Evolutionary conservation across 2,329 filamentous ascomycete species (phyloP).

Genomic region (Cladosporium sp.): DNA sequence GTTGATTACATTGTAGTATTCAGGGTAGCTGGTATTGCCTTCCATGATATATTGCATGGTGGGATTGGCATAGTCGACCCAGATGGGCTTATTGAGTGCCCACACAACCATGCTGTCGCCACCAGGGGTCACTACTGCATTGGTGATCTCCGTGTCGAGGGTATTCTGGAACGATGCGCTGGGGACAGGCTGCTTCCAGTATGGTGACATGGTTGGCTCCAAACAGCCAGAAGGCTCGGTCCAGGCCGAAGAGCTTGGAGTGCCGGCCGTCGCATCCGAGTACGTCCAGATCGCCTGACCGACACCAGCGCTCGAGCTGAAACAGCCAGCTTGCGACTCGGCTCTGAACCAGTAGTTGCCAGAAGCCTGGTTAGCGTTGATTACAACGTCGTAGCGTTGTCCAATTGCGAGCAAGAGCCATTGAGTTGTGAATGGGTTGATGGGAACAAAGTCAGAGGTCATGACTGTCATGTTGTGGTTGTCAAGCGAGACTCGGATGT

Average conservation of each 20-base stretch:
- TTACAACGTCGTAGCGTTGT: slow-evolving; percentile 46
- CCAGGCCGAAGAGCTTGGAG: slow-evolving; percentile 21
- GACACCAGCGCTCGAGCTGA: slow-evolving; percentile 29
- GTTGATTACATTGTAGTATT: slow-evolving; percentile 36
- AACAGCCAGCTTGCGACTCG: slow-evolving; percentile 34
- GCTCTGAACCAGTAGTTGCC: slow-evolving; percentile 46
- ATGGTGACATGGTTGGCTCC: slow-evolving; percentile 29
- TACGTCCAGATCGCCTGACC: slow-evolving; percentile 38
- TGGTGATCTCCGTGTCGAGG: slow-evolving; percentile 31
- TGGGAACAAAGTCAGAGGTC: slow-evolving; percentile 36
- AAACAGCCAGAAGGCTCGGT: slow-evolving; percentile 27
- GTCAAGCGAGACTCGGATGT: slow-evolving; percentile 38
- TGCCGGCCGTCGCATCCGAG: slow-evolving; percentile 18
- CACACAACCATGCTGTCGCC: slow-evolving; percentile 37
- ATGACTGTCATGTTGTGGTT: slow-evolving; percentile 34
- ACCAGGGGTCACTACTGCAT: slow-evolving; percentile 31
- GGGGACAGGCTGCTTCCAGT: slow-evolving; percentile 35
- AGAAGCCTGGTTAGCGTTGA: slow-evolving; percentile 41
- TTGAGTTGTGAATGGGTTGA: slow-evolving; percentile 28
- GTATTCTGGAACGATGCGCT: slow-evolving; percentile 28
- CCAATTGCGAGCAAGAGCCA: slow-evolving; percentile 39
- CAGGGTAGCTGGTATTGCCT: slow-evolving; percentile 37
- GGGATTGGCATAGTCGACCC: slow-evolving; percentile 36
- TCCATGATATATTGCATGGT: slow-evolving; percentile 38
- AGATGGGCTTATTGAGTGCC: slow-evolving; percentile 29